Base-by-base conservation (phyloP, 2,329 filamentous ascomycete genomes). In the Beauveria sp. region DNA sequence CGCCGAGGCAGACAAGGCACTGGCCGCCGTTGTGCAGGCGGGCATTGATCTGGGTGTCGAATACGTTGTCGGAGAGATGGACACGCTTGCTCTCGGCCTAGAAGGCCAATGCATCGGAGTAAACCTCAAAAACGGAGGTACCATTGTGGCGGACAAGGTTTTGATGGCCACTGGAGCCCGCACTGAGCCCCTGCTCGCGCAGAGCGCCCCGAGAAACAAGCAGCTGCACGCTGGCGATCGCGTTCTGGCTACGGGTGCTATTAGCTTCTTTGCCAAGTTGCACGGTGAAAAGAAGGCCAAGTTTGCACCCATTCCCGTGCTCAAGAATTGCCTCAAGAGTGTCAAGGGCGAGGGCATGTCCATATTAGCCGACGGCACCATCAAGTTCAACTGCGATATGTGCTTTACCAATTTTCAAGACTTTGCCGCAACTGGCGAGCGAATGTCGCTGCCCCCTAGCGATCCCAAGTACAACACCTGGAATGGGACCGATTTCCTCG, bases 321-420 rank as follows among this genome's bases (percentile, higher is more conserved):
- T 86, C 55, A 76, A 79, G 68, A 78, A 79, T 67, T 73, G 71
- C 55, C 65, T 77, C 55, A 67, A 70, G 6, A 66, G 73, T 44
- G 75, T 78, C 41, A 76, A 76, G 66, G 77, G 75, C 24, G 75
- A 77, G 65, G 72, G 74, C 55, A 76, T 77, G 74, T 76, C 74
- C 8, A 76, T 76, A 16, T 79, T 80, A 9, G 64, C 69, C 3
- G 73, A 79, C 37, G 78, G 80, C 1, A 73, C 80, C 2, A 75
- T 87, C 62, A 87, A 87, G 69, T 84, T 85, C 72, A 86, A 84
- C 62, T 84, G 83, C 66, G 77, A 84, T 55, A 76, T 79, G 22
- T 84, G 82, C 59, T 82, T 86, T 67, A 82, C 77, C 46, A 85
- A 86, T 67, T 80, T 76, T 7, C 68, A 77, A 26, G 72, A 71